phyloP scores from a whole-genome alignment of 495 filamentous ascomycete genomes.

The Penicillium pulvis region DNA sequence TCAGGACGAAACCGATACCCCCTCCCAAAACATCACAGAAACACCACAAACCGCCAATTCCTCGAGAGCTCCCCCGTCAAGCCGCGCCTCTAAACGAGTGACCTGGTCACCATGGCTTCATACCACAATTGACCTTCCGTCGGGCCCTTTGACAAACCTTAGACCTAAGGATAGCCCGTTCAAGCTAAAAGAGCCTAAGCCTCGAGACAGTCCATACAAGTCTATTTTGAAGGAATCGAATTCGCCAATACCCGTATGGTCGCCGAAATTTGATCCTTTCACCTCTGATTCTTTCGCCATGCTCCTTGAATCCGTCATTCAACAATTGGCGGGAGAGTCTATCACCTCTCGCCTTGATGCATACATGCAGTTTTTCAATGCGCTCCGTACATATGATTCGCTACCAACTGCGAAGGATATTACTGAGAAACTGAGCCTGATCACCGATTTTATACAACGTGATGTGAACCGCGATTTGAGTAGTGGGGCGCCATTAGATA shows the following conservation, averaged over 20 bases:
- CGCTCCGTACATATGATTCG: slow-evolving; percentile 75
- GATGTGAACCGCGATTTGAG: slow-evolving; percentile 58
- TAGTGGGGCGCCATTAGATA: slow-evolving; percentile 46
- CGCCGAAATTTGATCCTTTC: slow-evolving; percentile 40
- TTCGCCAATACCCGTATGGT: slow-evolving; percentile 42
- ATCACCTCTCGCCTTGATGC: slow-evolving; percentile 76
- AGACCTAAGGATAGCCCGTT: slow-evolving; percentile 59
- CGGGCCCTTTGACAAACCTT: slow-evolving; percentile 20
- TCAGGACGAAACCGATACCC: slow-evolving; percentile 34
- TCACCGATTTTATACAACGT: slow-evolving; percentile 77
- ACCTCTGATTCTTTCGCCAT: slow-evolving; percentile 60
- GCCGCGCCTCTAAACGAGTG: slow-evolving; percentile 65
- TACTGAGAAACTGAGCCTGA: slow-evolving; percentile 68
- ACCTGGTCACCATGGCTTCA: slow-evolving; percentile 69
- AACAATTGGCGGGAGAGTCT: slow-evolving; percentile 73
- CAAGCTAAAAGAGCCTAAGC: slow-evolving; percentile 57
- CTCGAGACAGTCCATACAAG: slow-evolving; percentile 53
- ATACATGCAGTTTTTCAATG: slow-evolving; percentile 76
- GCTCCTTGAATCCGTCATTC: slow-evolving; percentile 74
- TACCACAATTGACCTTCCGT: slow-evolving; percentile 29
- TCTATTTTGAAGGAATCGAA: slow-evolving; percentile 80
- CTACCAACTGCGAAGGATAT: slow-evolving; percentile 70
- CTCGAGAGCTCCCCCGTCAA: slow-evolving; percentile 34
- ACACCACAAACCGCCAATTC: slow-evolving; percentile 49
- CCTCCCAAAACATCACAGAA: slow-evolving; percentile 45